phyloP scores from a whole-genome alignment of 768 basidiomycete genomes.

The Podaxis carcinomalis region DNA sequence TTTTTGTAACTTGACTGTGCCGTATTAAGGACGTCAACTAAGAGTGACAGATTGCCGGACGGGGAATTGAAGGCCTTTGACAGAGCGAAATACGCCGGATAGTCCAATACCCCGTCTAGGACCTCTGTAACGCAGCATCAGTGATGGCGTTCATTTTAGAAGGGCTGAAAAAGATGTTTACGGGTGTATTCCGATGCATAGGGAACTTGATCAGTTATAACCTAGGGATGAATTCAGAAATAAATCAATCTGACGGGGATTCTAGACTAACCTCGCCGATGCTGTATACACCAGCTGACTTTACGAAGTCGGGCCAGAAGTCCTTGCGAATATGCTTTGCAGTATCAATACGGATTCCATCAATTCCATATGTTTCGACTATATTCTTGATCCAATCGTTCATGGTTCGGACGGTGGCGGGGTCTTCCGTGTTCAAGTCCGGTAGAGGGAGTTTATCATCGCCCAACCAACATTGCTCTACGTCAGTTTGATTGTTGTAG shows the following conservation, averaged over 20 bases:
- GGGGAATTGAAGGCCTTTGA: slow-evolving; percentile 50
- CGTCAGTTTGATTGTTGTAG: slow-evolving; percentile 50
- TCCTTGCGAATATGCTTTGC: slow-evolving; percentile 53
- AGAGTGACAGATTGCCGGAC: slow-evolving; percentile 42
- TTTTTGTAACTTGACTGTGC: slow-evolving; percentile 41
- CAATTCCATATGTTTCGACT: slow-evolving; percentile 54
- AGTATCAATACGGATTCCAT: slow-evolving; percentile 71
- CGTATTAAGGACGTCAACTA: slow-evolving; percentile 22
- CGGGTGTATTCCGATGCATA: slow-evolving; percentile 39
- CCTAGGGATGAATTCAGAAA: slow-evolving; percentile 14
- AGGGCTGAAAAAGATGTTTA: not conserved
- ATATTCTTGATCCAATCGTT: slow-evolving; percentile 57
- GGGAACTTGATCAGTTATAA: slow-evolving; percentile 14
- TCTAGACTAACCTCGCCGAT: slow-evolving; percentile 56
- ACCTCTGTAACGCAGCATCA: slow-evolving; percentile 25
- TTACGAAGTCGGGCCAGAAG: slow-evolving; percentile 67
- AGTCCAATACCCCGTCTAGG: slow-evolving; percentile 58
- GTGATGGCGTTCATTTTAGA: not conserved
- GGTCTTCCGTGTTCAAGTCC: slow-evolving; percentile 70
- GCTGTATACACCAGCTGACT: slow-evolving; percentile 62
- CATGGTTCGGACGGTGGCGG: slow-evolving; percentile 46
- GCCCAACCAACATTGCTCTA: slow-evolving; percentile 75
- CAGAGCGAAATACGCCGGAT: slow-evolving; percentile 51
- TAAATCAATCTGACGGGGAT: not conserved
- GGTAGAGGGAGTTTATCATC: slow-evolving; percentile 59